These are phyloP conservation scores for Paramarasmius palmivorus DNA, from an alignment of 1,284 basidiomycete species.

Conservation along the genomic window DNA sequence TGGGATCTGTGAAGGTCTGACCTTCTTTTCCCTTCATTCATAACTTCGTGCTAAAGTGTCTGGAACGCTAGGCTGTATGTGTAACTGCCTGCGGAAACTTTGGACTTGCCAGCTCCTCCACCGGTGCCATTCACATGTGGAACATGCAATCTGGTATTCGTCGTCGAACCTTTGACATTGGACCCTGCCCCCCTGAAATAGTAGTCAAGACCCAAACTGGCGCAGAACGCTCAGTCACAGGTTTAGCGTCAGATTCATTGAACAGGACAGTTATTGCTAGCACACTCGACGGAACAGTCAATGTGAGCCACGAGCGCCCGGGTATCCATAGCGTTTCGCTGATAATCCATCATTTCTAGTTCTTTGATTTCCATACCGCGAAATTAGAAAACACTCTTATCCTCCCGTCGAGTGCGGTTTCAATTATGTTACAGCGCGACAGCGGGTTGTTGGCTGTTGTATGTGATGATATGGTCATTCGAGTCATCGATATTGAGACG, in stretches of 20 bases:
- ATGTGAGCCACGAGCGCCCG: constrained; percentile 53
- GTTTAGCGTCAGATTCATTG: constrained; percentile 84
- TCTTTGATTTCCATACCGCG: constrained; percentile 94
- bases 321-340: not conserved
- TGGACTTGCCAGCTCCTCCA: constrained; percentile 81
- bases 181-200: constrained; percentile 57
- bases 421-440: constrained; percentile 80
- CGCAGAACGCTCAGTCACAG: constrained; percentile 68
- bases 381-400: constrained; percentile 69
- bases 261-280: constrained; percentile 83
- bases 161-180: constrained; percentile 76
- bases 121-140: constrained; percentile 84
- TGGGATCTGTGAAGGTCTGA: constrained; percentile 67
- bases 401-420: constrained; percentile 70
- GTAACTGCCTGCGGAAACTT: constrained; percentile 98
- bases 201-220: constrained; percentile 38
- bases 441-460: constrained; percentile 84
- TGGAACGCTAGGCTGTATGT: constrained; percentile 66
- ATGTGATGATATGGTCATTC: constrained; percentile 85
- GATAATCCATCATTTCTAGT: constrained; percentile 47
- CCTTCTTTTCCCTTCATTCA: constrained; percentile 11
- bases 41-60: constrained; percentile 3
- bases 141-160: constrained; percentile 95
- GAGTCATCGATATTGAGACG: constrained; percentile 92
- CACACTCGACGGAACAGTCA: constrained; percentile 86